Base-by-base conservation (phyloP, 371 early-diverging fungal genomes). In the Chytridium lagenaria region DNA sequence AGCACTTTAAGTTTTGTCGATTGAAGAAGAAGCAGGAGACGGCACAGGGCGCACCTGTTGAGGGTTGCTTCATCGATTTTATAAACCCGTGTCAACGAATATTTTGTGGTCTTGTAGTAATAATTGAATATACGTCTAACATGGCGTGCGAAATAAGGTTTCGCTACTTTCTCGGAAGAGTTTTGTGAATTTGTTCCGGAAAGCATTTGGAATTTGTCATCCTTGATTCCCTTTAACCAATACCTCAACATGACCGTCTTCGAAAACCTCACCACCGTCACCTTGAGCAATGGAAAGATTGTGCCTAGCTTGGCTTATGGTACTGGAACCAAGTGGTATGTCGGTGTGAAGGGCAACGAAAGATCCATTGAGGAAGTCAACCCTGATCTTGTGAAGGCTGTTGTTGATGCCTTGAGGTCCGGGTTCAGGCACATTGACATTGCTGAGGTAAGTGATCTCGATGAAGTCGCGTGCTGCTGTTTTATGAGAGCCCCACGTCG, bases 1-100 rank as follows among this genome's bases (percentile, higher is more conserved):
- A 86, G 76, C 86, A 86, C 63, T 85, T 76, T 72, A 83, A 82
- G 78, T 86, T 84, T 61, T 84, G 84, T 64, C 51, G 82, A 36
- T 68, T 71, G 65, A 78, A 72, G 65, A 69, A 64, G 15, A 52
- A 52, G 44, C n/a, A n/a, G n/a, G n/a, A n/a, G n/a, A n/a, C n/a
- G n/a, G n/a, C n/a, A n/a, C n/a, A n/a, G n/a, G n/a, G n/a, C n/a
- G n/a, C n/a, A n/a, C n/a, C n/a, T n/a, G n/a, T n/a, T n/a, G n/a
- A n/a, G n/a, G n/a, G n/a, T n/a, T n/a, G n/a, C n/a, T n/a, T n/a
- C n/a, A n/a, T n/a, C n/a, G n/a, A n/a, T n/a, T n/a, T n/a, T n/a
- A n/a, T n/a, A n/a, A n/a, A n/a, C n/a, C n/a, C n/a, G n/a, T n/a
- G n/a, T n/a, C n/a, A n/a, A n/a, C n/a, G n/a, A n/a, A n/a, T n/a